A percentile compares a stretch with the other conserved stretches of the same genome.
phyloP scores from a whole-genome alignment of 257 asterid genomes.

The Solanum piurae region DNA sequence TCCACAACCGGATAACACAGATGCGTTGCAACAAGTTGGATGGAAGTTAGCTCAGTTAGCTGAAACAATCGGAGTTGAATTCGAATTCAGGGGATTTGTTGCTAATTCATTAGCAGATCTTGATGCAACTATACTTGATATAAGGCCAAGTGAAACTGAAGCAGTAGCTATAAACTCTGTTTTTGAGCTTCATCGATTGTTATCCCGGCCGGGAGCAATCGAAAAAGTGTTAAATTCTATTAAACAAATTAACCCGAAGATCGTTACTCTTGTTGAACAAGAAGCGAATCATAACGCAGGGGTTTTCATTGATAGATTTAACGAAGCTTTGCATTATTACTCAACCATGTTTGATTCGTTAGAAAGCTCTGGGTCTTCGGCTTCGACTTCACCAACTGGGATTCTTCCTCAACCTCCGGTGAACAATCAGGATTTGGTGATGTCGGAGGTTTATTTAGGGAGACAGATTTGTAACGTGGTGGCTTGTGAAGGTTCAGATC shows the following conservation, averaged over 20 bases:
- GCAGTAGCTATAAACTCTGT: slow-evolving; percentile 76
- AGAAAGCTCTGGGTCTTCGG: slow-evolving; percentile 25
- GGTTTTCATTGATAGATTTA: slow-evolving; percentile 58
- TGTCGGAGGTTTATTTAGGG: slow-evolving; percentile 76
- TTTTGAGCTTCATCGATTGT: slow-evolving; percentile 62
- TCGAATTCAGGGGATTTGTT: slow-evolving; percentile 65
- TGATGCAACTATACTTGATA: slow-evolving; percentile 39
- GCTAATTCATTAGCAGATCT: slow-evolving; percentile 68
- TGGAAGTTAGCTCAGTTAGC: slow-evolving; percentile 77
- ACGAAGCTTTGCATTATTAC: slow-evolving; percentile 75
- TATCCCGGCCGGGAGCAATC: slow-evolving; percentile 37
- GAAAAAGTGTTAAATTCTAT: slow-evolving; percentile 53
- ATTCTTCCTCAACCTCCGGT: slow-evolving; percentile 22
- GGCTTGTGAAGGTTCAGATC: slow-evolving; percentile 68
- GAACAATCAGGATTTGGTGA: slow-evolving; percentile 42
- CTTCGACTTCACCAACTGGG: slow-evolving; percentile 11
- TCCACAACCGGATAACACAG: slow-evolving; percentile 71
- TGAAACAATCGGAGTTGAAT: slow-evolving; percentile 51
- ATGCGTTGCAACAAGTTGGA: slow-evolving; percentile 67
- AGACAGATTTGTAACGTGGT: slow-evolving; percentile 85
- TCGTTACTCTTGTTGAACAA: slow-evolving; percentile 70
- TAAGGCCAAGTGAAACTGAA: slow-evolving; percentile 33
- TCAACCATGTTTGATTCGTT: slow-evolving; percentile 89
- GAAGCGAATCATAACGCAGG: slow-evolving; percentile 70
- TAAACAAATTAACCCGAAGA: slow-evolving; percentile 44